Evolutionary conservation across 768 basidiomycete species (phyloP), one percentile per base, ranked within the genome.

Genomic region (Naganishia kalamii): DNA sequence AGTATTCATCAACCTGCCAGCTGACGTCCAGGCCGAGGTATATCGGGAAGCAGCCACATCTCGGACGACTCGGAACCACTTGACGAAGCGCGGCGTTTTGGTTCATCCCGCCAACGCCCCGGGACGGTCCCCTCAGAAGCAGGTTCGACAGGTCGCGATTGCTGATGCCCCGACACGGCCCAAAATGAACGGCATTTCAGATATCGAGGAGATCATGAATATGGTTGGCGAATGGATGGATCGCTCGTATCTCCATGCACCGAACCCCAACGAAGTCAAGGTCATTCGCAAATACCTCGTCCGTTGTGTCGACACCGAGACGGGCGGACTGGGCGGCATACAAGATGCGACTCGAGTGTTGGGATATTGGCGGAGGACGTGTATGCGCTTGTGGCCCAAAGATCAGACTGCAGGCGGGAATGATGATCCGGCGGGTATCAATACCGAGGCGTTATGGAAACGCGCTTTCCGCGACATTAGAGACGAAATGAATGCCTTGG

Each of bases 301-400:
- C 52, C 84, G 84, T 68, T 85, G 84, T 63, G 84, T 88, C 37
- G 85, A 87, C 84, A 71, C 93, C 88, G 88, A 92, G 90, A 92
- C 76, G 85, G 68, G 81, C 87, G 33, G 73, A 92, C 29, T 75
- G 90, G 67, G 62, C 43, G 67, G 71, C 63, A 19, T 68, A n/a
- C 62, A 66, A 77, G 84, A 71, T 91, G 87, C 83, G 83, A 81
- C 12, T 77, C 80, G 3, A 83, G 83, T 62, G 87, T 88, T 75
- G 70, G 78, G 63, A 75, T 61, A 49, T 62, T 67, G 15, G 77
- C 72, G 44, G 63, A 63, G 32, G 71, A 70, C 12, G 64, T 78
- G 33, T 81, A 80, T 44, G 77, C 75, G 25, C 76, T 80, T 44
- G 77, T 76, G 51, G 66, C 41, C 4, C 67, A 71, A 33, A 72